Evolutionary conservation across 2,329 filamentous ascomycete genomes (phyloP), one percentile per base, ranked within the genome.

Genomic region (Waltergamsia citrina): DNA sequence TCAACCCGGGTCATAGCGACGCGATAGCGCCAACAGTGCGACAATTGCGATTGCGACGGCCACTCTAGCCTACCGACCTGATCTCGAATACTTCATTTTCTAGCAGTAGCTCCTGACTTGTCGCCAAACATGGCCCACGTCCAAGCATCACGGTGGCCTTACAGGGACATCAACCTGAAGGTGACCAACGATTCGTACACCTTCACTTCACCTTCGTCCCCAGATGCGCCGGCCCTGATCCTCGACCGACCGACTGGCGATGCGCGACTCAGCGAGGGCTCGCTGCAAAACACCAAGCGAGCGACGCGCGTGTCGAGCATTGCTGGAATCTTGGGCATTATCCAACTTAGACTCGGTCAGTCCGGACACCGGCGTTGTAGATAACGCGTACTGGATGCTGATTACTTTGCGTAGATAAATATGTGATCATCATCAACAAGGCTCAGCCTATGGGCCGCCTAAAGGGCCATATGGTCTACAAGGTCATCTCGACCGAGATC

Each of bases 391-490:
- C 30, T 21, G 17, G 29, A 6, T 14, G 19, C 9, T 34, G 15
- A 17, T 29, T 20, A 34, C 18, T 20, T 15, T 15, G 19, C 7
- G 19, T 47, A 76, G 75, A 98, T 70, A 96, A 94, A 61, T 98
- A 98, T 71, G 81, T 94, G 52, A 84, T 98, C 53, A 74, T 94
- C 52, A 94, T 98, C 57, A 95, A 85, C 47, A 96, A 98, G 62
- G 85, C 87, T 36, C 78, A 88, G 53, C 83, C 87, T 24, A 78
- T 96, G 59, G 92, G 90, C 40, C 78, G 88, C 36, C 73, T 98
- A 46, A 92, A 90, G 60, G 92, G 92, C 42, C 86, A 98, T 59
- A 93, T 92, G 78, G 78, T 96, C 19, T 96, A 96, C 73, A 93
- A 86, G 60, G 76, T 98, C 46, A 68, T 85, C 46, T 73, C 85